Base-by-base conservation (phyloP, 495 filamentous ascomycete species). In the Podospora australis region DNA sequence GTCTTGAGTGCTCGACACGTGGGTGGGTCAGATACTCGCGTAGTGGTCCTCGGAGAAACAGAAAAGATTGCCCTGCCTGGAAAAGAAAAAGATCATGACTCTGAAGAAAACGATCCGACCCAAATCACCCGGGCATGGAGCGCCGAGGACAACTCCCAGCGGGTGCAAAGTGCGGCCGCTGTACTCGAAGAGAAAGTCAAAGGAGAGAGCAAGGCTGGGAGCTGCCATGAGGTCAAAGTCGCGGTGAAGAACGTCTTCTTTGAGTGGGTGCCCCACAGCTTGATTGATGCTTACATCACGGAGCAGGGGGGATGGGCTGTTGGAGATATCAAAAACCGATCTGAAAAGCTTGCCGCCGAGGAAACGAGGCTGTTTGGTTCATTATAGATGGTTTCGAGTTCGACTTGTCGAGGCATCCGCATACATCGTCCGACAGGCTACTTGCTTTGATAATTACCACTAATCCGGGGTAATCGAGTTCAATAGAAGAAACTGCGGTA, bases 191-290 rank as follows among this genome's bases (percentile, higher is more conserved):
- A 29, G 6, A 25, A 30, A 23, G 32, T 8, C 39, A 26, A 38
- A n/a, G 29, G 11, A n/a, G 49, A 42, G 24, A 38, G 57, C 10
- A 46, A 54, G 4, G 69, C 26, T 13, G 26, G 6, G n/a, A n/a
- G n/a, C n/a, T n/a, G n/a, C n/a, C n/a, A n/a, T n/a, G n/a, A n/a
- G n/a, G n/a, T n/a, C n/a, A n/a, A n/a, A n/a, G 32, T 78, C 0
- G 30, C 60, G 10, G 67, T 83, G 9, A 73, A 67, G 39, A 86
- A 86, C 50, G 52, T 73, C 11, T 83, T 80, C 46, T 86, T 86
- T 47, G 83, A 88, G 63, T 85, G 81, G 82, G 69, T 83, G 6
- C 71, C 77, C 1, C 56, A 69, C 4, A 41, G 49, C 1, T 60
- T 75, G 21, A 67, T 86, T 0, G 73, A 85, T 57, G 68, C 55